Conservation (phyloP, 2,329 filamentous ascomycete species). For the Talaromyces atroroseus region DNA sequence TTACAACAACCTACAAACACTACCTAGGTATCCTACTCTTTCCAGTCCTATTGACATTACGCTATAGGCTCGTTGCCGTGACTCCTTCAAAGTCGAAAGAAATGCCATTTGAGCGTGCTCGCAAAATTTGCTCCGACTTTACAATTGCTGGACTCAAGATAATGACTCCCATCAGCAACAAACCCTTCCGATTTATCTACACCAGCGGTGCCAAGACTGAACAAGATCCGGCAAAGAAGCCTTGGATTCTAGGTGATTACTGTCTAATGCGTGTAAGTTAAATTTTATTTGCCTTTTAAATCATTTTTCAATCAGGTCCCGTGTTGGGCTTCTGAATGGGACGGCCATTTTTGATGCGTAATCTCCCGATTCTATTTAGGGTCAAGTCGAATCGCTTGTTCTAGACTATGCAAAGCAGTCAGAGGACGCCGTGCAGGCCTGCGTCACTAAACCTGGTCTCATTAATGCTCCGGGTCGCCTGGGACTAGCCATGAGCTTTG, state of each 20-base stretch:
- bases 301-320: not conserved
- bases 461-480: slow-evolving; percentile 21
- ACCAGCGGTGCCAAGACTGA: slow-evolving; percentile 43
- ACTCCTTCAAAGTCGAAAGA: slow-evolving; percentile 32
- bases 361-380: slow-evolving; percentile 27
- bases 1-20: too few species aligned
- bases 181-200: slow-evolving; percentile 46
- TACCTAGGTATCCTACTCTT: not conserved
- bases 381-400: slow-evolving; percentile 43
- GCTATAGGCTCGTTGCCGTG: slow-evolving; percentile 21
- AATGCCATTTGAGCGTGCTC: slow-evolving; percentile 32
- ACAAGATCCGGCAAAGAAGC: slow-evolving; percentile 44
- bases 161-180: slow-evolving; percentile 22
- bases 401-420: slow-evolving; percentile 38
- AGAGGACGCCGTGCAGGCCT: slow-evolving; percentile 31
- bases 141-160: slow-evolving; percentile 33
- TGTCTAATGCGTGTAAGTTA: slow-evolving; percentile 44
- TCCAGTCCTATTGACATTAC: not conserved
- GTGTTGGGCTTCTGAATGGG: not conserved
- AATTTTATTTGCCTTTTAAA: not conserved
- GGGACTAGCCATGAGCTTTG: slow-evolving; percentile 31
- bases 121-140: slow-evolving; percentile 39
- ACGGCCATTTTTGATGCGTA: not conserved
- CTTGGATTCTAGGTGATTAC: slow-evolving; percentile 34
- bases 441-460: slow-evolving; percentile 28